Evolutionary conservation across 2,329 filamentous ascomycete genomes (phyloP).

Genomic region (Pseudogymnoascus sp.): DNA sequence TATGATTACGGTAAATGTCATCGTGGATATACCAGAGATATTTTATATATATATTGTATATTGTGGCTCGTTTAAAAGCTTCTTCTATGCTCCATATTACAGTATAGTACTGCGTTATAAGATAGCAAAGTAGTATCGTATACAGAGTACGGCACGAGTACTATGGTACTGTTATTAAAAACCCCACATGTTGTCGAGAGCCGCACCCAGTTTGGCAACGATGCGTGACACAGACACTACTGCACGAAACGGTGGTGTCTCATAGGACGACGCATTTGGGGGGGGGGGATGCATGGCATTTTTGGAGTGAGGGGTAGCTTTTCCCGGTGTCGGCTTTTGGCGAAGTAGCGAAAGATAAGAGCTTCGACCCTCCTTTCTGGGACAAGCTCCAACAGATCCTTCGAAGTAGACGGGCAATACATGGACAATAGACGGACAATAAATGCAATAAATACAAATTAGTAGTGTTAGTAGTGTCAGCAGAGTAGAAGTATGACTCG

Average conservation of each 20-base stretch:
- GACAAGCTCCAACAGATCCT: background rate
- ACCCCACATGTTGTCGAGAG: background rate
- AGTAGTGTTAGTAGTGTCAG: background rate
- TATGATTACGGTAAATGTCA: too few relatives aligned
- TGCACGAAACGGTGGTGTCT: background rate
- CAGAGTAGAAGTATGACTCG: background rate
- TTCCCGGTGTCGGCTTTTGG: conserved; percentile 1
- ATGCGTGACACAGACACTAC: background rate
- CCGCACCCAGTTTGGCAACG: background rate
- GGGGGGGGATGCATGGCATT: background rate
- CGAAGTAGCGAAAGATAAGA: background rate
- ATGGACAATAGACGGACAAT: too few relatives aligned
- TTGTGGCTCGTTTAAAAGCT: too few relatives aligned
- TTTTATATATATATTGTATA: background rate
- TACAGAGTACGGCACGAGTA: background rate
- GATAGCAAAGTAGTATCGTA: background rate
- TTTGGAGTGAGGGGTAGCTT: conserved; percentile 2
- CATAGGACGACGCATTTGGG: conserved; percentile 7
- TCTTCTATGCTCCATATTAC: too few relatives aligned
- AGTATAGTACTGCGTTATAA: background rate
- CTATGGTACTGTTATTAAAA: background rate
- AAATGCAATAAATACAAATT: too few relatives aligned
- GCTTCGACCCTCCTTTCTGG: conserved; percentile 2
- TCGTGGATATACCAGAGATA: background rate
- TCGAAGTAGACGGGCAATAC: background rate